Percentiles rank a stretch among this genome's conserved stretches.
phyloP scores from a whole-genome alignment of 306 rosid genomes.

The Arachis stenosperma region DNA sequence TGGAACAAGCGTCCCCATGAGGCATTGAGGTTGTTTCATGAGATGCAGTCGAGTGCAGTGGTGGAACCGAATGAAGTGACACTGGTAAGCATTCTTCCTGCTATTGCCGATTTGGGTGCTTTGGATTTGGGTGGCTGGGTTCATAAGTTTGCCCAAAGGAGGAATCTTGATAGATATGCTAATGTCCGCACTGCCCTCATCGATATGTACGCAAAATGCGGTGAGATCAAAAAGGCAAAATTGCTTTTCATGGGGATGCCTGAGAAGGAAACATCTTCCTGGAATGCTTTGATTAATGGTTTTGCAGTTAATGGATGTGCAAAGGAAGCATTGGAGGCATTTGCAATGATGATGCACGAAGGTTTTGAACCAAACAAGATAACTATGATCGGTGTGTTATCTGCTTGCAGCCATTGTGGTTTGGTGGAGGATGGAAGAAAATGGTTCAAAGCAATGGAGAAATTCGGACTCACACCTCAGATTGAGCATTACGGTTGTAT shows the following conservation, averaged over 20 bases:
- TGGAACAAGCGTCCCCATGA: slow-evolving; percentile 52
- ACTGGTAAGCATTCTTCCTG: slow-evolving; percentile 68
- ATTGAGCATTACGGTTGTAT: slow-evolving; percentile 81
- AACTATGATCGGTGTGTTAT: slow-evolving; percentile 62
- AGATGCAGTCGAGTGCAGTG: slow-evolving; percentile 46
- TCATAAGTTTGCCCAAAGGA: slow-evolving; percentile 54
- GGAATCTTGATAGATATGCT: slow-evolving; percentile 47
- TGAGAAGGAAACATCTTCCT: slow-evolving; percentile 56
- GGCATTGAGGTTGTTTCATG: slow-evolving; percentile 61
- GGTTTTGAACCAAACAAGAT: slow-evolving; percentile 53
- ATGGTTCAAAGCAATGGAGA: slow-evolving; percentile 59
- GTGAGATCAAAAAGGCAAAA: slow-evolving; percentile 58
- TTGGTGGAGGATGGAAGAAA: slow-evolving; percentile 69
- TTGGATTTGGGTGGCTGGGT: slow-evolving; percentile 66
- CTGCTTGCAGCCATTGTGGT: slow-evolving; percentile 77
- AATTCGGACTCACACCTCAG: slow-evolving; percentile 56
- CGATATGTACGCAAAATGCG: slow-evolving; percentile 80
- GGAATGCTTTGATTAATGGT: slow-evolving; percentile 84
- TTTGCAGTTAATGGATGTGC: slow-evolving; percentile 72
- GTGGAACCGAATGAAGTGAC: slow-evolving; percentile 70
- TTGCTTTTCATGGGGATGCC: slow-evolving; percentile 50
- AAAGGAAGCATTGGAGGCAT: slow-evolving; percentile 60
- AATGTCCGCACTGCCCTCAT: slow-evolving; percentile 60
- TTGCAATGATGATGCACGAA: slow-evolving; percentile 49
- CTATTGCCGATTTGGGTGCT: slow-evolving; percentile 71